Base-by-base conservation (phyloP, 2,329 filamentous ascomycete genomes). In the Neurospora sp. region DNA sequence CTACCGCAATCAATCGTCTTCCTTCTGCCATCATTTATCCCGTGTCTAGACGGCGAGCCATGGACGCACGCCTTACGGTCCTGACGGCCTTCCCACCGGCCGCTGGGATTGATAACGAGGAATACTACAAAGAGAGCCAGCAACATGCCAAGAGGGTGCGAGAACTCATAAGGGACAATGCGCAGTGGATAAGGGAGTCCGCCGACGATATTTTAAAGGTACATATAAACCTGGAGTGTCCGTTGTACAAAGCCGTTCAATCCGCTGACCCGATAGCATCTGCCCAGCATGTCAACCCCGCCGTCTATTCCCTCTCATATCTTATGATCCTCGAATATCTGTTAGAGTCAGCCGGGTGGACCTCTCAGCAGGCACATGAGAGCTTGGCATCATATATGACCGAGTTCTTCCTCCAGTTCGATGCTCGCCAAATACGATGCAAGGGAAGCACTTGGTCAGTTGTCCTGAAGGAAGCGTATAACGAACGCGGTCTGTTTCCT, bases 401-500 rank as follows among this genome's bases (percentile, higher is more conserved):
- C 67, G 74, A 77, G 1, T 86, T 88, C 71, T 76, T 87, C 36
- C 72, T 81, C 66, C 77, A 77, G 5, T 88, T 87, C 73, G 83
- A 88, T 71, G 76, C 80, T 13, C 77, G 81, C 10, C 86, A 88
- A 74, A 81, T 86, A 69, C 82, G 86, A 74, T 88, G 87, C 76
- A 81, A 79, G 11, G 84, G 84, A 19, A 70, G 72, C 2, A 71
- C 78, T 3, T 80, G 88, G 23, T 78, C 80, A n/a, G 76, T 79
- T 2, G 74, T 88, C 2, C 78, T 88, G 28, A 62, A 36, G 15
- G 79, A 81, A 1, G 76, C 76, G 66, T 76, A 85, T 15, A 77
- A 77, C 2, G 77, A 75, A 3, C 80, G 81, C 46, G 78, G 78
- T 52, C 67, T 84, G 10, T 80, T 83, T 69, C 79, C 83, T 66